Base-by-base conservation (phyloP, 208 protist species). In the Leishmania lainsoni region DNA sequence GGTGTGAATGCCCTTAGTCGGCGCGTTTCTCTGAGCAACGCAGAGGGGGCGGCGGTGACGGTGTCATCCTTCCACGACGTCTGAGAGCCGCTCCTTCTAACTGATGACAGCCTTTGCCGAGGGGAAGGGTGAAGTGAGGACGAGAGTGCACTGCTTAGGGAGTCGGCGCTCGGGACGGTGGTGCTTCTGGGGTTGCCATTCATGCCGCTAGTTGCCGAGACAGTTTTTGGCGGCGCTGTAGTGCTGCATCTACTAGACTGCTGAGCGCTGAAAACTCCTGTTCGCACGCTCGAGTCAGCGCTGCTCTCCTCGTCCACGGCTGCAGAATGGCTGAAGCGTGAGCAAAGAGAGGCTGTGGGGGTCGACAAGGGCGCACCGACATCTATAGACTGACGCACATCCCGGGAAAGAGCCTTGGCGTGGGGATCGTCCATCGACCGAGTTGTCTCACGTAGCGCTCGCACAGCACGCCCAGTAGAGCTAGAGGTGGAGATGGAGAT, bases 361-460 rank as follows among this genome's bases (percentile, higher is more conserved):
- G 45, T 2, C 6, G 3, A 42, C n/a, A 16, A 17, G 42, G 32
- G 35, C 5, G 51, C 52, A 1, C 66, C 69, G 12, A 59, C 73
- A 0, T 70, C 49, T 26, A 81, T 49, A 42, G 75, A 78, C 2
- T 52, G 49, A 5, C 81, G 72, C 14, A 69, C 74, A 12, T 68
- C 72, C 8, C 77, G 70, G 42, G 77, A 79, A n/a, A 81, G 72
- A 5, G 76, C 35, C 0, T 81, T 49, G 3, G 26, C 65, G 42
- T 59, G 29, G 8, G 81, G 58, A 8, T 78, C 66, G 32, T 72
- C 81, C 10, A 49, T 48, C 2, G 61, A 58, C 14, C 48, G 77
- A 6, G 54, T 32, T 12, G 70, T 54, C 45, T 3, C 69, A 9
- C 71, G 69, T 69, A 70, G 49, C 8, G 35, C 45, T 20, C 45